phyloP scores from a whole-genome alignment of 2,329 filamentous ascomycete genomes.

The Venturia carpophila region DNA sequence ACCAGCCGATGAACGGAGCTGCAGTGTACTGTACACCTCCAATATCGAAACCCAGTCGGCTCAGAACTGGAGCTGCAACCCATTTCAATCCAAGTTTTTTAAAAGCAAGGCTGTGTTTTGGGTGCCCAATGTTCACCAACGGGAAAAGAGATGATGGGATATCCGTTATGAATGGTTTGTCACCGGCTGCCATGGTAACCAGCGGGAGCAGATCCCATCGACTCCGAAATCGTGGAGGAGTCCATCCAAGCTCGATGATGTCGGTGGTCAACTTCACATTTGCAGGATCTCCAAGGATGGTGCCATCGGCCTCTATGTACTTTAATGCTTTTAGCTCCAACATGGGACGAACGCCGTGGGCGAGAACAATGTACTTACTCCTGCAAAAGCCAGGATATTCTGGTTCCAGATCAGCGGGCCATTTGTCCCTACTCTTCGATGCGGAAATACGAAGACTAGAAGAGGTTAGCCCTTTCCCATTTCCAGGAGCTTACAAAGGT shows the following conservation, averaged over 20 bases:
- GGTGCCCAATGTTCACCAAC: slow-evolving; percentile 24
- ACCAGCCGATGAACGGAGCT: slow-evolving; percentile 28
- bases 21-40: slow-evolving; percentile 27
- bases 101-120: slow-evolving; percentile 23
- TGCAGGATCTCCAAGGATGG: slow-evolving; percentile 25
- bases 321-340: background rate
- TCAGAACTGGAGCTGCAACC: slow-evolving; percentile 25
- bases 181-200: slow-evolving; percentile 26
- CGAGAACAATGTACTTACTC: slow-evolving; percentile 12
- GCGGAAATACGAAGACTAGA: slow-evolving; percentile 25
- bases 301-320: slow-evolving; percentile 23
- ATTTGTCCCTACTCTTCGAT: slow-evolving; percentile 20
- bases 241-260: slow-evolving; percentile 27
- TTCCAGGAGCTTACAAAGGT: background rate
- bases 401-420: slow-evolving; percentile 27
- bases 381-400: slow-evolving; percentile 26
- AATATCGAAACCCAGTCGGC: slow-evolving; percentile 26
- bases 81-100: slow-evolving; percentile 25
- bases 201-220: slow-evolving; percentile 27
- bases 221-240: slow-evolving; percentile 22
- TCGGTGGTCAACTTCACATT: slow-evolving; percentile 24
- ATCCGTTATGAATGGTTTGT: slow-evolving; percentile 23
- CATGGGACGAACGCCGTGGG: background rate
- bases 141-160: slow-evolving; percentile 21
- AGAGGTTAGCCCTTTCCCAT: background rate